These are phyloP conservation scores for Candida mattraensis DNA, from an alignment of 805 yeast species.

Conservation along the genomic window DNA sequence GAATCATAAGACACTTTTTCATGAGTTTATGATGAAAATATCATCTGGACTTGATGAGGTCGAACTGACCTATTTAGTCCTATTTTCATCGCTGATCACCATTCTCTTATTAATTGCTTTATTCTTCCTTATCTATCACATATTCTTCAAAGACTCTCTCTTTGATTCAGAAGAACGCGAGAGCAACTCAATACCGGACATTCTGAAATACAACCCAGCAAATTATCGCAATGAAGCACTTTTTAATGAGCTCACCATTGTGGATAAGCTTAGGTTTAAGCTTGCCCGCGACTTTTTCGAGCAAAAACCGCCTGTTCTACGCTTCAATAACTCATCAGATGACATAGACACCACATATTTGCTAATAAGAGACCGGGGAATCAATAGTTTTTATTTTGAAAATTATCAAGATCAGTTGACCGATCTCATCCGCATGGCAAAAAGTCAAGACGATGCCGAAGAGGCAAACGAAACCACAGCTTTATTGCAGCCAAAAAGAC, in stretches of 20 bases:
- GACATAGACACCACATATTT: slow-evolving; percentile 31
- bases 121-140: slow-evolving; percentile 26
- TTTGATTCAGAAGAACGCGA: slow-evolving; percentile 15
- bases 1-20: too few relatives aligned
- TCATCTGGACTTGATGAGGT: slow-evolving; percentile 19
- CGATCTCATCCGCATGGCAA: slow-evolving; percentile 18
- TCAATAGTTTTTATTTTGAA: slow-evolving; percentile 33
- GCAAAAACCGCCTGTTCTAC: slow-evolving; percentile 26
- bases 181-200: slow-evolving; percentile 27
- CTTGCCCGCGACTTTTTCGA: slow-evolving; percentile 26
- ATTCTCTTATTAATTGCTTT: slow-evolving; percentile 26
- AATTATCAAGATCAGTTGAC: slow-evolving; percentile 33
- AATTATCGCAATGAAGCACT: slow-evolving; percentile 22
- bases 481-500: slow-evolving; percentile 15
- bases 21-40: slow-evolving; percentile 2
- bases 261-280: slow-evolving; percentile 27
- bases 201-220: slow-evolving; percentile 18
- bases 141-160: slow-evolving; percentile 26
- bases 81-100: slow-evolving; percentile 29
- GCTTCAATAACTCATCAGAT: slow-evolving; percentile 25
- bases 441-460: slow-evolving; percentile 2
- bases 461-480: slow-evolving; percentile 20
- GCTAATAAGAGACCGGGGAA: slow-evolving; percentile 37
- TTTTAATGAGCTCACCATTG: slow-evolving; percentile 18
- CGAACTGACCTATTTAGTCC: slow-evolving; percentile 25